These are phyloP conservation scores for Panicum virgatum DNA, from an alignment of 202 grass and related monocot species.

Conservation along the genomic window DNA sequence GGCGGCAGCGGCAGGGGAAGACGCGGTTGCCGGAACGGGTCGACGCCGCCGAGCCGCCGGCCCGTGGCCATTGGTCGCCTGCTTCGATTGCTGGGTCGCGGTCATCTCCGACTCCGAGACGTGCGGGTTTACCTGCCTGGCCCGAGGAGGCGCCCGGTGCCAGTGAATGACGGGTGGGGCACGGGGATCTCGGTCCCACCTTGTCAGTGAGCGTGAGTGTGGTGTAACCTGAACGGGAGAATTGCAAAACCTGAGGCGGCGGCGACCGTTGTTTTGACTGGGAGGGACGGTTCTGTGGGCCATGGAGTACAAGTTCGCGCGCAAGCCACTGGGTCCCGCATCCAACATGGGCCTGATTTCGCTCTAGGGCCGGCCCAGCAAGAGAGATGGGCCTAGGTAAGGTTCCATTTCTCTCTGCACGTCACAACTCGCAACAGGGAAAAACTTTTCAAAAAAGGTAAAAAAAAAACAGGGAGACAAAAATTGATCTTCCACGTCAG, in stretches of 20 bases:
- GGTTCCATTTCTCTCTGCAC: neutral
- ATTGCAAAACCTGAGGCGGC: neutral
- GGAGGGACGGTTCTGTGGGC: neutral
- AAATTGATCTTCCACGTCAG: neutral
- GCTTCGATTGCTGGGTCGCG: neutral
- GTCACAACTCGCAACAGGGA: neutral
- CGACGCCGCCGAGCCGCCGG: conserved; percentile 9
- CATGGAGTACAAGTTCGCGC: neutral
- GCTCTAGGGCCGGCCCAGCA: neutral
- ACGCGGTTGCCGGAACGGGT: neutral
- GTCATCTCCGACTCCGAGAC: neutral
- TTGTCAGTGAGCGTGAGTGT: neutral
- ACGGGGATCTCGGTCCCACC: fast-evolving
- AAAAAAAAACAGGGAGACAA: no score
- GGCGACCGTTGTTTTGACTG: neutral
- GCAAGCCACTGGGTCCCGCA: neutral
- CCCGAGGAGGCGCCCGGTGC: neutral
- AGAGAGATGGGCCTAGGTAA: neutral
- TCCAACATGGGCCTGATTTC: neutral
- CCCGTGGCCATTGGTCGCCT: neutral
- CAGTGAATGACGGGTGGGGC: neutral
- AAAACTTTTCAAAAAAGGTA: no score
- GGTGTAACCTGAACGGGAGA: neutral
- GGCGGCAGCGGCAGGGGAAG: neutral
- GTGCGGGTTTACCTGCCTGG: neutral